phyloP scores from a whole-genome alignment of 345 rosid species.

The Citrus maxima region DNA sequence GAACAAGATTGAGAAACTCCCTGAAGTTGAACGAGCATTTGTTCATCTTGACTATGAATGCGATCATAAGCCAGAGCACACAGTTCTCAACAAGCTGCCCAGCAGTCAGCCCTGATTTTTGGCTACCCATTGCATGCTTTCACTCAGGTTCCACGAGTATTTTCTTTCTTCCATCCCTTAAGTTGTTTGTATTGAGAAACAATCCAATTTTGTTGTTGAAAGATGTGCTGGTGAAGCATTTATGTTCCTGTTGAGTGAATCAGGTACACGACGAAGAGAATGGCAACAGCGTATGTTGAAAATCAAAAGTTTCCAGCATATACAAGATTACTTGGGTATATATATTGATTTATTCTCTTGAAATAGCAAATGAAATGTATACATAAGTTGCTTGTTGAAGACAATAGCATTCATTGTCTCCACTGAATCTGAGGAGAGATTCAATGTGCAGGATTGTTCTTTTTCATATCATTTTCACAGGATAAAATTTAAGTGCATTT shows the following conservation, averaged over 20 bases:
- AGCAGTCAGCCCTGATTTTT: slow-evolving; percentile 22
- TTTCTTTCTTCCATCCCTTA: background rate
- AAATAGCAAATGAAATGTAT: background rate
- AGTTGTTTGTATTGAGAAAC: too few relatives aligned
- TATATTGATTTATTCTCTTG: background rate
- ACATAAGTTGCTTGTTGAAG: background rate
- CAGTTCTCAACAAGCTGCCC: slow-evolving; percentile 64
- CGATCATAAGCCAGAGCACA: slow-evolving; percentile 87
- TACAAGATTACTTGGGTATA: background rate
- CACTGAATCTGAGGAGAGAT: too few relatives aligned
- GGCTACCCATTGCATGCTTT: background rate
- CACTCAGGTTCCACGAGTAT: background rate
- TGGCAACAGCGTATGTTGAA: background rate
- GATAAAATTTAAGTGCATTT: background rate
- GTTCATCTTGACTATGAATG: slow-evolving; percentile 93
- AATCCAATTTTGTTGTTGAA: background rate
- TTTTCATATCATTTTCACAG: background rate
- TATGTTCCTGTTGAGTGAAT: too few relatives aligned
- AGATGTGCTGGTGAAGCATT: background rate
- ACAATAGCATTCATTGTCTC: background rate
- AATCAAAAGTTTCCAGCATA: background rate
- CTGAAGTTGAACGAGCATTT: slow-evolving; percentile 88
- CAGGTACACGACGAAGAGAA: too few relatives aligned
- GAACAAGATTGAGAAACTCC: slow-evolving; percentile 73
- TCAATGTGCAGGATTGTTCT: too few relatives aligned